Evolutionary conservation across 2,329 filamentous ascomycete genomes (phyloP).

Genomic region (Neonectria sp.): DNA sequence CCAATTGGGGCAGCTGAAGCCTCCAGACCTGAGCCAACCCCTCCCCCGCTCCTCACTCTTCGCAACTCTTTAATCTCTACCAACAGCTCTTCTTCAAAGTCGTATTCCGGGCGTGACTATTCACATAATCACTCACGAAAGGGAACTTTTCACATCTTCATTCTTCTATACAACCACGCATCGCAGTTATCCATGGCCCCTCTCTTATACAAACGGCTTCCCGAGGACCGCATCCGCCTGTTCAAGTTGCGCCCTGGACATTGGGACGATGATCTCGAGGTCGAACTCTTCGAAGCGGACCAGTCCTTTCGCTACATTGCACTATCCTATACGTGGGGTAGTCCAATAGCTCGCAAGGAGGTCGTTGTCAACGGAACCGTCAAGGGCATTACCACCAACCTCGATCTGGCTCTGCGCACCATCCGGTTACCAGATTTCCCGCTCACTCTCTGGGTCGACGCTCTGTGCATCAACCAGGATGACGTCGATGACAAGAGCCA

Average conservation of each 20-base stretch:
- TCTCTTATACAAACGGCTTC: conserved; percentile 26
- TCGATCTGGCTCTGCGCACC: conserved; percentile 47
- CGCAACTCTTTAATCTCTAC: no score
- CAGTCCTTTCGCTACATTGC: conserved; percentile 39
- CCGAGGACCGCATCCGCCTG: conserved; percentile 30
- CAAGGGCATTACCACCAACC: conserved; percentile 45
- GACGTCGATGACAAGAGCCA: conserved; percentile 42
- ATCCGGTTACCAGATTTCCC: conserved; percentile 34
- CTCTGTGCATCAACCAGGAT: conserved; percentile 47
- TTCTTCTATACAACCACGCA: background rate
- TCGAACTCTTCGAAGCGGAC: conserved; percentile 36
- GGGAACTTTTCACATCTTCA: background rate
- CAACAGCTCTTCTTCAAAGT: no score
- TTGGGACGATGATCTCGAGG: conserved; percentile 33
- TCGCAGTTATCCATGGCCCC: conserved; percentile 3
- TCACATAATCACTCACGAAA: background rate
- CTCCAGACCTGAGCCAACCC: background rate
- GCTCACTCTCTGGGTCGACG: conserved; percentile 45
- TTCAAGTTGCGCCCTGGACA: conserved; percentile 30
- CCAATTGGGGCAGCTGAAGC: conserved; percentile 6
- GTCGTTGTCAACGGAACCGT: conserved; percentile 41
- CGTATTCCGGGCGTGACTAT: background rate
- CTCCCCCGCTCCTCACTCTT: background rate
- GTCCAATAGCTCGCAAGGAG: conserved; percentile 30
- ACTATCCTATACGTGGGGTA: conserved; percentile 50